A percentile compares a stretch with the other conserved stretches of the same genome.
Conservation (phyloP, 2,329 filamentous ascomycete species). For the Calonectria montana region DNA sequence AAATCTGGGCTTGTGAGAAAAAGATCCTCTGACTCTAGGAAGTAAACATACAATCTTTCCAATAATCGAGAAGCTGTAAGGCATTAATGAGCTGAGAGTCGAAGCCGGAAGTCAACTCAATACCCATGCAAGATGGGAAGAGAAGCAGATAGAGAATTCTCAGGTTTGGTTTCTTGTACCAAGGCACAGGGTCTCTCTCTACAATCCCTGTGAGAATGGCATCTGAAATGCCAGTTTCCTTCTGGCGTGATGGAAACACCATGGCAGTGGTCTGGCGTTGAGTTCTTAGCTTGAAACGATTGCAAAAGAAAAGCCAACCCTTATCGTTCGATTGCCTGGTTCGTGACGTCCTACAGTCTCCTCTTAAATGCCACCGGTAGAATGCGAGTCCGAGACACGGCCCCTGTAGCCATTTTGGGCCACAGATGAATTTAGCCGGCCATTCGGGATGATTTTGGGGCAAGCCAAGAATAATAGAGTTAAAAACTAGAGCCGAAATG, state of each 20-base stretch:
- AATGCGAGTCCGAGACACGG: neutral
- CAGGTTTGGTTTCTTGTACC: constrained; percentile 67
- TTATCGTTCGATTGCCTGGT: neutral
- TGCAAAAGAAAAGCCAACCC: neutral
- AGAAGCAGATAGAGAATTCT: constrained; percentile 62
- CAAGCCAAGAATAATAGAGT: neutral
- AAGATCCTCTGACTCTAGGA: no score
- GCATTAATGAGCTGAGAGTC: constrained; percentile 46
- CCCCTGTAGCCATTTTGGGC: neutral
- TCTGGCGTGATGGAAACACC: constrained; percentile 14
- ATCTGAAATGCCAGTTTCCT: constrained; percentile 18
- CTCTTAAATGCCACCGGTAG: neutral
- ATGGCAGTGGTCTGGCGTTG: neutral
- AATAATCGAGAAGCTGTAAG: constrained; percentile 13
- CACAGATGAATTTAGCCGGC: constrained; percentile 6
- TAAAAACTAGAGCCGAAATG: neutral
- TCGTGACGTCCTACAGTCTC: neutral
- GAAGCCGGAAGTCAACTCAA: constrained; percentile 68
- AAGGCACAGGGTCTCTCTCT: constrained; percentile 49
- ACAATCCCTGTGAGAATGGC: constrained; percentile 47
- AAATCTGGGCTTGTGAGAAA: constrained; percentile 1
- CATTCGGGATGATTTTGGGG: neutral
- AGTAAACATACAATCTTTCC: neutral
- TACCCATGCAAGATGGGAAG: constrained; percentile 65
- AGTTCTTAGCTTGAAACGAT: neutral